Percentiles rank a stretch among this genome's conserved stretches.
Conservation (phyloP, 2,329 filamentous ascomycete species). For the Sporothrix humicola region DNA sequence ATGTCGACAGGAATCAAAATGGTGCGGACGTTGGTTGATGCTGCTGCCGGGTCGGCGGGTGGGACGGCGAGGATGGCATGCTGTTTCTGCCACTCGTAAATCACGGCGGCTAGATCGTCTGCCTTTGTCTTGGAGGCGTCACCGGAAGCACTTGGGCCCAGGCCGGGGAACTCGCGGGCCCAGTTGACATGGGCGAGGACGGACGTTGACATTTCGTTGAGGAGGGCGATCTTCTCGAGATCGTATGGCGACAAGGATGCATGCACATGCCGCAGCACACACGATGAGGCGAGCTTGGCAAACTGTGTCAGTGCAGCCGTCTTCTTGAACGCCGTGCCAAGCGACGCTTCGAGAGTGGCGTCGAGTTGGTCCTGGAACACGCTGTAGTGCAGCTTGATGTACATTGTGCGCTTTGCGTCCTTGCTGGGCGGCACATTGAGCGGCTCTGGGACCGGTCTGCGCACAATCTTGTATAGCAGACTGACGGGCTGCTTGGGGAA, state of each 20-base stretch:
- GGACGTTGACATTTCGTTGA: constrained; percentile 56
- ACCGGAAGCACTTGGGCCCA: constrained; percentile 45
- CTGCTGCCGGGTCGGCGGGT: constrained; percentile 42
- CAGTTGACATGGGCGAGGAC: constrained; percentile 56
- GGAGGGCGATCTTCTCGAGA: constrained; percentile 61
- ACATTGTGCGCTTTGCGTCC: constrained; percentile 57
- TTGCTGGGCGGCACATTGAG: not conserved
- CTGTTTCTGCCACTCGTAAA: constrained; percentile 48
- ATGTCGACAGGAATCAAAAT: constrained; percentile 92
- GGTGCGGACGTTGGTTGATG: constrained; percentile 55
- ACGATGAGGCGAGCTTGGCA: constrained; percentile 40
- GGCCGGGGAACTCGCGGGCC: constrained; percentile 56
- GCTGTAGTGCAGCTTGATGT: constrained; percentile 75
- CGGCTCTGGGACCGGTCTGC: constrained; percentile 50
- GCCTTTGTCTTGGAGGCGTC: constrained; percentile 36
- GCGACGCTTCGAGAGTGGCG: constrained; percentile 51
- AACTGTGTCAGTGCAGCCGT: constrained; percentile 39
- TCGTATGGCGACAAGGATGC: constrained; percentile 55
- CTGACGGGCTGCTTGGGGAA: constrained; percentile 83
- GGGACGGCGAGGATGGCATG: constrained; percentile 45
- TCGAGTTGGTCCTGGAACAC: constrained; percentile 77
- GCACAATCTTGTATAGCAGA: constrained; percentile 77
- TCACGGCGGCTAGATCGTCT: constrained; percentile 44
- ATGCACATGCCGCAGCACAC: constrained; percentile 53
- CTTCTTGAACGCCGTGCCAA: constrained; percentile 47